These are phyloP conservation scores for Dictyostelium capitatum DNA, from an alignment of 78 protist genomes.

Conservation along the genomic window DNA sequence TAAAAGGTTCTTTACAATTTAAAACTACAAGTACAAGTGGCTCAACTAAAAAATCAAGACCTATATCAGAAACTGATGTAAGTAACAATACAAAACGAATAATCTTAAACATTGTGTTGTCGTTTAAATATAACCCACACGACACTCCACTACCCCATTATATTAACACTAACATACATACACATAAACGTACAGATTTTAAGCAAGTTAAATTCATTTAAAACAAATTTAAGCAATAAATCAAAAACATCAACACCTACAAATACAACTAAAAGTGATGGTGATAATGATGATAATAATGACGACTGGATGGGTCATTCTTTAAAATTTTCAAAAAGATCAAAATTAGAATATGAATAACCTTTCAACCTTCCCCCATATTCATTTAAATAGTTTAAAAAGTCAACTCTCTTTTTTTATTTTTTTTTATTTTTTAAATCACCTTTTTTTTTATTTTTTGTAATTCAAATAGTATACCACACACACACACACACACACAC, in stretches of 20 bases:
- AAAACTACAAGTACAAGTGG: neutral
- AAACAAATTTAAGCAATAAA: neutral
- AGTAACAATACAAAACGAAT: neutral
- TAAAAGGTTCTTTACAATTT: slow-evolving; percentile 20
- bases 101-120: too few relatives aligned
- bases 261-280: neutral
- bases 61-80: slow-evolving; percentile 41
- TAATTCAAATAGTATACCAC: too few relatives aligned
- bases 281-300: neutral
- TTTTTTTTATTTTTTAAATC: neutral
- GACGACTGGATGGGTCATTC: neutral
- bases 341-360: slow-evolving; percentile 22
- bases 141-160: too few relatives aligned
- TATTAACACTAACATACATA: too few relatives aligned
- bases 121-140: too few relatives aligned
- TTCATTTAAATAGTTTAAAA: too few relatives aligned
- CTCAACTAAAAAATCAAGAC: slow-evolving; percentile 15
- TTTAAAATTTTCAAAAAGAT: slow-evolving; percentile 7
- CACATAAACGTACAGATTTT: neutral
- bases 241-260: too few relatives aligned
- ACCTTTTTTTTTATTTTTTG: neutral
- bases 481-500: too few relatives aligned
- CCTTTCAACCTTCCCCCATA: too few relatives aligned
- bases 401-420: neutral
- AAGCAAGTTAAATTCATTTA: slow-evolving; percentile 15